These are phyloP conservation scores for Clathrus columnatus DNA, from an alignment of 768 basidiomycete genomes.

Conservation along the genomic window DNA sequence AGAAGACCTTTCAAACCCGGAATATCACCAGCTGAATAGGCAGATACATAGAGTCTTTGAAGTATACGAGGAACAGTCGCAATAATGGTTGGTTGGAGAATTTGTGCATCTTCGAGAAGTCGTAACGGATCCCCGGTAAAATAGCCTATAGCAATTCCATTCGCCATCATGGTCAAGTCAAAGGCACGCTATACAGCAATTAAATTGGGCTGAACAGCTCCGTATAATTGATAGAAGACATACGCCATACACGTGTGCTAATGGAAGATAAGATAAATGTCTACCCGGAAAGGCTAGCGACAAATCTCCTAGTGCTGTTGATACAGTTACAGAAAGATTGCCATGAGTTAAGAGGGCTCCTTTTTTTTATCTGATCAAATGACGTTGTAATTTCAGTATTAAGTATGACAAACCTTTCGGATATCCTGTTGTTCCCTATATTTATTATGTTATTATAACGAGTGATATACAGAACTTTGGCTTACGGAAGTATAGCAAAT, in stretches of 20 bases:
- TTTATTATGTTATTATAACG: not conserved
- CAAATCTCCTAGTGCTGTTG: conserved; percentile 50
- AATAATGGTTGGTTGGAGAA: conserved; percentile 76
- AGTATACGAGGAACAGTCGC: conserved; percentile 82
- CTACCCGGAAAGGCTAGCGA: conserved; percentile 35
- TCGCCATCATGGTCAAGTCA: conserved; percentile 47
- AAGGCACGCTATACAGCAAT: conserved; percentile 25
- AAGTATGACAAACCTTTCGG: conserved; percentile 63
- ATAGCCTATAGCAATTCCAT: conserved; percentile 72
- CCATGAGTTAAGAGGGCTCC: conserved; percentile 73
- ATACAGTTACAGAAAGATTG: conserved; percentile 48
- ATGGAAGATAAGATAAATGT: conserved; percentile 70
- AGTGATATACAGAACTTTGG: conserved; percentile 5
- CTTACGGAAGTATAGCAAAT: conserved; percentile 93
- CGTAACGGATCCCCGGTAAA: conserved; percentile 84
- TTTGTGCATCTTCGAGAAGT: conserved; percentile 83
- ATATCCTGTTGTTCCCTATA: conserved; percentile 68
- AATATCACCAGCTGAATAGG: conserved; percentile 59
- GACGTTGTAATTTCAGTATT: conserved; percentile 6
- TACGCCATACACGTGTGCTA: conserved; percentile 88
- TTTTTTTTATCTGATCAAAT: conserved; percentile 15
- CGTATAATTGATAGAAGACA: conserved; percentile 7
- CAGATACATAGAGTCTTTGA: conserved; percentile 77
- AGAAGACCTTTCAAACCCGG: conserved; percentile 3
- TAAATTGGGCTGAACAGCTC: not conserved